Percentiles rank a stretch among this genome's conserved stretches.
Evolutionary conservation across 2,329 filamentous ascomycete species (phyloP).

Genomic region (Helminthosporium solani): DNA sequence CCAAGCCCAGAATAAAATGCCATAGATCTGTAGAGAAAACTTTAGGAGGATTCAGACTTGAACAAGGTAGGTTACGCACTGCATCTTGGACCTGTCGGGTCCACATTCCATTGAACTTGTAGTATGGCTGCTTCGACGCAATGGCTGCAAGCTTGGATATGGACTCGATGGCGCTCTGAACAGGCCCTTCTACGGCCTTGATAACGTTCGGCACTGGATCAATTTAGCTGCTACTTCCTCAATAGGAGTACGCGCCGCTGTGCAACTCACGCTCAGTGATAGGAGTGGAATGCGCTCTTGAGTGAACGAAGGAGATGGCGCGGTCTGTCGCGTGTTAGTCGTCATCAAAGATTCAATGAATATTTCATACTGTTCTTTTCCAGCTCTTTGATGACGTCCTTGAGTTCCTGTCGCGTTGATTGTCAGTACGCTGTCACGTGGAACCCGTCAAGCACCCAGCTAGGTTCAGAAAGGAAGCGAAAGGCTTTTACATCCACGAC

Average conservation of each 20-base stretch:
- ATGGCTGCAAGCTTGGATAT: conserved; percentile 69
- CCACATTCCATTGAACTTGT: conserved; percentile 96
- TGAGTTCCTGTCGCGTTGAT: conserved; percentile 64
- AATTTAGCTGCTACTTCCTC: too few relatives aligned
- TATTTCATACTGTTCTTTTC: conserved; percentile 66
- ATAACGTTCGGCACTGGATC: conserved; percentile 72
- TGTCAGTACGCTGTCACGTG: conserved; percentile 34
- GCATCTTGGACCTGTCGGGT: conserved; percentile 78
- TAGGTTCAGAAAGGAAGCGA: neutral
- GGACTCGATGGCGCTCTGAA: conserved; percentile 70
- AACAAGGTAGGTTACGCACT: conserved; percentile 47
- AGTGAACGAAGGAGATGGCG: conserved; percentile 78
- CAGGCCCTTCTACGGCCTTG: conserved; percentile 65
- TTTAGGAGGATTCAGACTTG: conserved; percentile 5
- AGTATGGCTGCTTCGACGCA: conserved; percentile 88
- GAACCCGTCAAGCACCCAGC: neutral
- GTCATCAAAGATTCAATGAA: neutral
- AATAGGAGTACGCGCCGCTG: conserved; percentile 3
- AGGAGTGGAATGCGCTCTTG: conserved; percentile 85
- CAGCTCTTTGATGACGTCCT: conserved; percentile 76
- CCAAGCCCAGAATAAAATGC: conserved; percentile 68
- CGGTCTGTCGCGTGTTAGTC: conserved; percentile 55
- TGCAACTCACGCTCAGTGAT: conserved; percentile 57
- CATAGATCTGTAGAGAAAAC: conserved; percentile 49
- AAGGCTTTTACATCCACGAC: conserved; percentile 66